Evolutionary conservation across 345 rosid species (phyloP).

Genomic region (Lepidium aucheri): DNA sequence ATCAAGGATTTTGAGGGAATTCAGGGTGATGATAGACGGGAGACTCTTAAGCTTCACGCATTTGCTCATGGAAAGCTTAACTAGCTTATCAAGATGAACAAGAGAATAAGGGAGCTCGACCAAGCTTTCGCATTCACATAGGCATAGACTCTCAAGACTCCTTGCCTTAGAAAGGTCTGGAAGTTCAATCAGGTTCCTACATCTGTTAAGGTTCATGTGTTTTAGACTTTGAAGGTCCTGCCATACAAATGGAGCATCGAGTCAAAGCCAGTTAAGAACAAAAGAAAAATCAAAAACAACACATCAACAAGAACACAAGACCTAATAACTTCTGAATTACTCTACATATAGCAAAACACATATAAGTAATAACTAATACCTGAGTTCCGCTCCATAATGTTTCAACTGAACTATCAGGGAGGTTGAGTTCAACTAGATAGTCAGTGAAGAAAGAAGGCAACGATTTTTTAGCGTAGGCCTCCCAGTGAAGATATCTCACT

Average conservation of each 20-base stretch:
- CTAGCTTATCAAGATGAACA: conserved; percentile 11
- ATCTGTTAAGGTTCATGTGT: conserved; percentile 14
- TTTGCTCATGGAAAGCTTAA: neutral
- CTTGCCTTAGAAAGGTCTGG: conserved; percentile 19
- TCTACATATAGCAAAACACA: neutral
- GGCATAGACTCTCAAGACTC: conserved; percentile 1
- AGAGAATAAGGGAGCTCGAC: conserved; percentile 15
- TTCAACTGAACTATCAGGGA: conserved; percentile 9
- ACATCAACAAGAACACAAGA: neutral
- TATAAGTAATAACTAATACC: neutral
- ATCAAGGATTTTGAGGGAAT: neutral
- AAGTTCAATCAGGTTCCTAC: conserved; percentile 4
- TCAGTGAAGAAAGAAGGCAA: conserved; percentile 13
- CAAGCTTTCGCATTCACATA: conserved; percentile 12
- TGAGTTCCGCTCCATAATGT: conserved; percentile 13
- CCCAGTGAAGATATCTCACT: conserved; percentile 17
- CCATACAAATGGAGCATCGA: neutral
- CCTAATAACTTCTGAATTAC: neutral
- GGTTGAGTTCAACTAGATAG: conserved; percentile 9
- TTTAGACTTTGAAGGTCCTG: conserved; percentile 11
- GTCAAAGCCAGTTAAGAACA: neutral
- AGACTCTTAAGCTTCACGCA: conserved; percentile 16
- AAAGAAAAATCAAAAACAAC: too few species aligned
- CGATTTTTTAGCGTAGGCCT: conserved; percentile 3
- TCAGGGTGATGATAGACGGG: neutral